A percentile compares a stretch with the other conserved stretches of the same genome.
Evolutionary conservation across 192 early-diverging fungal genomes (phyloP).

Genomic region (Gonapodya prolifera): DNA sequence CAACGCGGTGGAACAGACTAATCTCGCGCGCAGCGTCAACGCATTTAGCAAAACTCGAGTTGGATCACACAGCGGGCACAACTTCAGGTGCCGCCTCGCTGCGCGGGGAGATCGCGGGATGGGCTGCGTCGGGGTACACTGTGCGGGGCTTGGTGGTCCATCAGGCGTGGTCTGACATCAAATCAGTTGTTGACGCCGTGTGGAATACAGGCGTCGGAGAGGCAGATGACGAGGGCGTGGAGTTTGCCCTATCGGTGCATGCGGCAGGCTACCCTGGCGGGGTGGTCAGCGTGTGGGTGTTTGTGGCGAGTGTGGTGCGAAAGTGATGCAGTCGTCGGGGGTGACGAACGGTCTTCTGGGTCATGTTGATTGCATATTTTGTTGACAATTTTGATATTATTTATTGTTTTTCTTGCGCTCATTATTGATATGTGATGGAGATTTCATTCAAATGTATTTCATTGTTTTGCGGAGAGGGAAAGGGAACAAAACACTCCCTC

Average conservation of each 20-base stretch:
- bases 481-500: no score
- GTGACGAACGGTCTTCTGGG: no score
- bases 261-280: constrained; percentile 21
- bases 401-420: no score
- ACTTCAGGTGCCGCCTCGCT: neutral
- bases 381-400: no score
- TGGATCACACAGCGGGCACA: constrained; percentile 13
- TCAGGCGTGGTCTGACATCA: constrained; percentile 24
- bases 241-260: constrained; percentile 30
- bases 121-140: constrained; percentile 20
- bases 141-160: constrained; percentile 22
- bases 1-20: constrained; percentile 44
- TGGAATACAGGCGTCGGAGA: constrained; percentile 18
- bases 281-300: constrained; percentile 24
- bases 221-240: constrained; percentile 16
- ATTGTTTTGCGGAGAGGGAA: no score
- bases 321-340: constrained; percentile 14
- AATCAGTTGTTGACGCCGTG: constrained; percentile 15
- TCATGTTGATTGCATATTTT: no score
- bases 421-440: no score
- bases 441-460: no score
- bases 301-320: constrained; percentile 19
- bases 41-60: constrained; percentile 22
- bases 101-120: constrained; percentile 2
- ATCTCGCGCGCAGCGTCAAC: constrained; percentile 19